Evolutionary conservation across 2,329 filamentous ascomycete genomes (phyloP).

Genomic region (Aspergillus clavatus): DNA sequence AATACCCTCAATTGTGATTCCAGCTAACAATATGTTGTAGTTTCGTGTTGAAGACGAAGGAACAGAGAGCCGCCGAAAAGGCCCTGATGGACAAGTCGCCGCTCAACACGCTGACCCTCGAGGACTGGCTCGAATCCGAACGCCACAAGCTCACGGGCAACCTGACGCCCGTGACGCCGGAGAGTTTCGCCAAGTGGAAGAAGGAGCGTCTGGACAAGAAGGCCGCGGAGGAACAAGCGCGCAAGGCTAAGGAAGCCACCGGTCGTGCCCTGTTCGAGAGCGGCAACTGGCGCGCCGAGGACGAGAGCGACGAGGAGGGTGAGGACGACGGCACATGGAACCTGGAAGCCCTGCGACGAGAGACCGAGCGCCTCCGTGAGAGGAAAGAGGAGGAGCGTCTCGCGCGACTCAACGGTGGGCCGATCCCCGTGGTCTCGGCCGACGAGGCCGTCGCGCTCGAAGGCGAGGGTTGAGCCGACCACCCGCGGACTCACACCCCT

Average conservation of each 20-base stretch:
- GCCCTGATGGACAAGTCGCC: conserved; percentile 94
- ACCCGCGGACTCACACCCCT: too few relatives aligned
- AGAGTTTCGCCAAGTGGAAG: conserved; percentile 96
- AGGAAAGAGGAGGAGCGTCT: conserved; percentile 73
- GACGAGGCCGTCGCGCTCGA: conserved; percentile 20
- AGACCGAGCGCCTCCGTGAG: conserved; percentile 72
- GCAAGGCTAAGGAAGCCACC: conserved; percentile 89
- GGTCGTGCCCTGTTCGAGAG: conserved; percentile 94
- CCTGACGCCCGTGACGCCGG: conserved; percentile 87
- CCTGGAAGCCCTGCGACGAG: conserved; percentile 71
- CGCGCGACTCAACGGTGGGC: conserved; percentile 31
- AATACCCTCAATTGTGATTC: too few relatives aligned
- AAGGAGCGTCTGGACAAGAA: conserved; percentile 92
- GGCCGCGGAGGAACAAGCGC: conserved; percentile 84
- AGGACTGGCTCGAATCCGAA: conserved; percentile 96
- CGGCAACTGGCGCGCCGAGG: conserved; percentile 75
- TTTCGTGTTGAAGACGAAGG: conserved; percentile 95
- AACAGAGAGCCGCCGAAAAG: conserved; percentile 92
- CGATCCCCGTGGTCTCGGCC: conserved; percentile 16
- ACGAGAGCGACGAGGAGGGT: conserved; percentile 57
- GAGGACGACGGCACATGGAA: conserved; percentile 65
- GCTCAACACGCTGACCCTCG: conserved; percentile 85
- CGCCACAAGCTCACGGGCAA: conserved; percentile 89
- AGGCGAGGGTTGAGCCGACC: conserved; percentile 25
- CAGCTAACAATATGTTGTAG: conserved; percentile 45